phyloP scores from a whole-genome alignment of 345 rosid genomes.

The Eucalyptus curtisii region DNA sequence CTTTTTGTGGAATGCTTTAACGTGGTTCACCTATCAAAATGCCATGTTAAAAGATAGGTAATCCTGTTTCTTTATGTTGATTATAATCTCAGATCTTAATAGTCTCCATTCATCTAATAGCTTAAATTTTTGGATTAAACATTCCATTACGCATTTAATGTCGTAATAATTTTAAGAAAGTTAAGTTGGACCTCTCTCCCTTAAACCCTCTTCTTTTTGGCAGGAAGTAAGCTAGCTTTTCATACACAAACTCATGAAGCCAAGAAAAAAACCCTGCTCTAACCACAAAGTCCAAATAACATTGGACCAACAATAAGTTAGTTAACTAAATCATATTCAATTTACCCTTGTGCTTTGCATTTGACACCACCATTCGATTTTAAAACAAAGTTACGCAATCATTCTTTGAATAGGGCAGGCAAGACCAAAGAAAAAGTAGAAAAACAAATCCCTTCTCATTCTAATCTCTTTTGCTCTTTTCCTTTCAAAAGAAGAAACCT shows the following conservation, averaged over 20 bases:
- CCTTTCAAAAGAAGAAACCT: background rate
- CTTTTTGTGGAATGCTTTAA: background rate
- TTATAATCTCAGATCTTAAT: background rate
- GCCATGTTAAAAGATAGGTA: background rate
- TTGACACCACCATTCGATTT: background rate
- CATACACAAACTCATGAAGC: background rate
- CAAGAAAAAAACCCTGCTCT: background rate
- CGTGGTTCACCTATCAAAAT: background rate
- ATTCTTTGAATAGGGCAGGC: background rate
- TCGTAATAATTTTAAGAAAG: background rate
- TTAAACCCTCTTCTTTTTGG: background rate
- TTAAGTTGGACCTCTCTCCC: background rate
- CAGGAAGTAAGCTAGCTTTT: background rate
- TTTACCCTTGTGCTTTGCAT: background rate
- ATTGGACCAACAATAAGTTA: background rate
- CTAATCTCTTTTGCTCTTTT: background rate
- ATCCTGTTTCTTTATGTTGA: background rate
- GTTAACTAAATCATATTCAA: background rate
- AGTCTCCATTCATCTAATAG: background rate
- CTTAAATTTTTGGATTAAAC: background rate
- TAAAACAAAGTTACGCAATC: background rate
- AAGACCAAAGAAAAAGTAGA: background rate
- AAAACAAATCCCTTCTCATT: background rate
- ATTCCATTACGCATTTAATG: background rate
- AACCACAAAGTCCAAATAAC: background rate